Base-by-base conservation (phyloP, 2,329 filamentous ascomycete genomes). In the Fusarium sulawesiense region DNA sequence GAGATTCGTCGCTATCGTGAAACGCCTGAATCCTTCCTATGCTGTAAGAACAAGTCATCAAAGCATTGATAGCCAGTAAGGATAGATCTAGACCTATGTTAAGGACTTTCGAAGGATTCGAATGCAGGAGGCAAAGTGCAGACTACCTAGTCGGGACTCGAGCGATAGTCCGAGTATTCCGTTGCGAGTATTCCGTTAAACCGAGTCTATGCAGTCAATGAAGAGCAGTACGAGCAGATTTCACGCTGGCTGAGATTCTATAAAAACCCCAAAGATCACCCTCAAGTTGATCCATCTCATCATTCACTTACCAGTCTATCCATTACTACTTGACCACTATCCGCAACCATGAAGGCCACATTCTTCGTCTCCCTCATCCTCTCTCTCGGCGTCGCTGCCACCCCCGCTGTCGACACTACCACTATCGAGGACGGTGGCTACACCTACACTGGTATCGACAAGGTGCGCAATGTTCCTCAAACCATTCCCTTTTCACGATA, bases 361-460 rank as follows among this genome's bases (percentile, higher is more conserved):
- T 16, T 63, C 32, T 42, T 63, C 47, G 18, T 63, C 16, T 61
- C 60, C 0, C 14, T 63, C 16, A 40, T 64, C 21, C 44, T 64
- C 13, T 48, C 61, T 13, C 42, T 64, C 4, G 58, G 61, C 34
- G 58, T 49, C n/a, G 40, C 61, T 1, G 61, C 61, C 23, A 41
- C 41, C 14, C 61, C 61, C 29, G 49, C 47, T 18, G 21, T 27
- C 1, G 61, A 64, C 25, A 50, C 45, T 14, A 59, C 55, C 21
- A 56, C 59, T 12, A 56, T 64, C 4, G 30, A 47, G 7, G 61
- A 64, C 8, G 61, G 61, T 1, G 61, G 37, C 2, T 14, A 48
- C 18, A 50, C 40, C 16, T 64, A 64, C 37, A 63, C 40, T 13
- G 61, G 61, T 25, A 64, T 64, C 12, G 61, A 64, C 44, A 64